Percentiles rank a stretch among this genome's conserved stretches.
phyloP scores from a whole-genome alignment of 1,139 yeast genomes.

The Tardiomyces depauwii region DNA sequence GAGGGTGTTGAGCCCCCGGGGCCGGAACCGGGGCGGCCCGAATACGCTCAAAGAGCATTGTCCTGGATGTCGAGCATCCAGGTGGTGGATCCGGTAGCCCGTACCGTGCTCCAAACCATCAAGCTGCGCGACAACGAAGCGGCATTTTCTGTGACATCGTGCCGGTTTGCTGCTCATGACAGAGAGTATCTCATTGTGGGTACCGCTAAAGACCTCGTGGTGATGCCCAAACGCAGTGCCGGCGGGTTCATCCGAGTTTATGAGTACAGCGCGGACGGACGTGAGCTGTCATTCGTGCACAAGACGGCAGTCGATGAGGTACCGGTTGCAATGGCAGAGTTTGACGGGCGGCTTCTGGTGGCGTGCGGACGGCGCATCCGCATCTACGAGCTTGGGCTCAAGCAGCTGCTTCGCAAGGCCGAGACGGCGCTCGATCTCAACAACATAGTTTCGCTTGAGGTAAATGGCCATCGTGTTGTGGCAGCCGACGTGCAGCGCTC shows the following conservation, averaged over 20 bases:
- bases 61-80: constrained; percentile 50
- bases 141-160: constrained; percentile 28
- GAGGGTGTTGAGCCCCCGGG: constrained; percentile 11
- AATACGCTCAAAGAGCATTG: too few species aligned
- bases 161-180: constrained; percentile 28
- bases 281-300: constrained; percentile 42
- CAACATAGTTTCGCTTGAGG: constrained; percentile 40
- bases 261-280: constrained; percentile 29
- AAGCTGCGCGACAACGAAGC: constrained; percentile 35
- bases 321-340: constrained; percentile 41
- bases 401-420: constrained; percentile 64
- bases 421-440: constrained; percentile 26
- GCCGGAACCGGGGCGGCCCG: not conserved
- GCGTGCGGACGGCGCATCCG: constrained; percentile 46
- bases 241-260: constrained; percentile 34
- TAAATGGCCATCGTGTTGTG: constrained; percentile 49
- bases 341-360: constrained; percentile 52
- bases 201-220: constrained; percentile 29
- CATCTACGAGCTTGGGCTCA: constrained; percentile 64
- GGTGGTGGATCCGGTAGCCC: constrained; percentile 31
- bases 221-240: constrained; percentile 25
- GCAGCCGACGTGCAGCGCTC: constrained; percentile 64
- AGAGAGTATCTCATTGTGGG: constrained; percentile 40
- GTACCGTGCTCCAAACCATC: constrained; percentile 31
- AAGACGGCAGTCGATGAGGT: constrained; percentile 44